Evolutionary conservation across 2,329 filamentous ascomycete species (phyloP).

Genomic region (Thelonectria olida): DNA sequence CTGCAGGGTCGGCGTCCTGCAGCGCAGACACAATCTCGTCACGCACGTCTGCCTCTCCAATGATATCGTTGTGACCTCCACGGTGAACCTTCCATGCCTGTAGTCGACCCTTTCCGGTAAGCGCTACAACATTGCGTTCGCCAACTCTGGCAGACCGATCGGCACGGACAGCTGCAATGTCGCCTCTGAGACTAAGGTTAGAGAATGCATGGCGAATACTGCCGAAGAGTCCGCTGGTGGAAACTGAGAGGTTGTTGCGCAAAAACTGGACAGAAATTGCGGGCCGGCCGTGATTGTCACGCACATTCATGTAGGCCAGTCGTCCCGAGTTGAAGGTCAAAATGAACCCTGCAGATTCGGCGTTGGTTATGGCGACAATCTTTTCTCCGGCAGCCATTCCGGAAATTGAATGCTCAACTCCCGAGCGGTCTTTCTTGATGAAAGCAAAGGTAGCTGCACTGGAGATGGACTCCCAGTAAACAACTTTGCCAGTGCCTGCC

Average conservation of each 20-base stretch:
- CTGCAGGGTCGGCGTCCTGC: slow-evolving; percentile 60
- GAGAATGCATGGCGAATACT: slow-evolving; percentile 82
- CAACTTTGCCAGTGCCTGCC: slow-evolving; percentile 83
- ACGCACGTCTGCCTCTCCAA: slow-evolving; percentile 76
- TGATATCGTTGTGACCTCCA: slow-evolving; percentile 81
- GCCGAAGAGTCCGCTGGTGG: slow-evolving; percentile 76
- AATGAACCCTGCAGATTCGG: slow-evolving; percentile 87
- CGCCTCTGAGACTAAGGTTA: slow-evolving; percentile 74
- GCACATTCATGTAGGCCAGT: slow-evolving; percentile 84
- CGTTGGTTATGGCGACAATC: slow-evolving; percentile 80
- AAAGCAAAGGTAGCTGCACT: slow-evolving; percentile 86
- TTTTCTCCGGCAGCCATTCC: slow-evolving; percentile 83
- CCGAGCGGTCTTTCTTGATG: slow-evolving; percentile 82
- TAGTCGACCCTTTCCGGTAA: slow-evolving; percentile 79
- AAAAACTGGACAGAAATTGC: slow-evolving; percentile 82
- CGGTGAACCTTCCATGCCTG: slow-evolving; percentile 91
- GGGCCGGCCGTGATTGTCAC: slow-evolving; percentile 88
- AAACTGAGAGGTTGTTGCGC: slow-evolving; percentile 65
- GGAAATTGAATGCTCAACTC: slow-evolving; percentile 77
- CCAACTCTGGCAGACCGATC: slow-evolving; percentile 77
- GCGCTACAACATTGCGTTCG: slow-evolving; percentile 84
- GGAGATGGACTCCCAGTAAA: slow-evolving; percentile 96
- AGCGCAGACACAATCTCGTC: slow-evolving; percentile 71
- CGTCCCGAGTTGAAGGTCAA: slow-evolving; percentile 86
- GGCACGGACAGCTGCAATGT: slow-evolving; percentile 82